A percentile compares a stretch with the other conserved stretches of the same genome.
Evolutionary conservation across 805 yeast genomes (phyloP).

Genomic region (Wickerhamiella shivajii): DNA sequence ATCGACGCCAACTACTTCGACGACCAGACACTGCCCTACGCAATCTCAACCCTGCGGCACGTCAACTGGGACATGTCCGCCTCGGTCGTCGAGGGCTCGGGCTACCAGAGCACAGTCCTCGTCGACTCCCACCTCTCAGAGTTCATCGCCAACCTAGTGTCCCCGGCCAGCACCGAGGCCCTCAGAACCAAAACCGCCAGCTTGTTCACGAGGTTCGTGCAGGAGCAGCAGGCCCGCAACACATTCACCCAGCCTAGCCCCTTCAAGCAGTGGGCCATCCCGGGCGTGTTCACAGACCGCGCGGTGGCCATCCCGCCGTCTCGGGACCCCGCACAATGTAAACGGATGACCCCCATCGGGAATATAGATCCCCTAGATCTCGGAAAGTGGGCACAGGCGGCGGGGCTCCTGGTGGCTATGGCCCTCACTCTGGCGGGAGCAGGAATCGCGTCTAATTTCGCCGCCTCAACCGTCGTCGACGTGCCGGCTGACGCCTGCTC

Average conservation of each 20-base stretch:
- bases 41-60: slow-evolving; percentile 1
- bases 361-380: slow-evolving; percentile 18
- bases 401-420: slow-evolving; percentile 5
- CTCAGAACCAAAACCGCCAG: slow-evolving; percentile 4
- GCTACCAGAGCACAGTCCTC: slow-evolving; percentile 11
- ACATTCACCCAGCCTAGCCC: slow-evolving; percentile 5
- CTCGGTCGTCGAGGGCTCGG: slow-evolving; percentile 11
- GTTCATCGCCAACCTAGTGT: slow-evolving; percentile 6
- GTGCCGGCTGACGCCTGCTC: too few species aligned
- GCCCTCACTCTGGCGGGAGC: slow-evolving; percentile 5
- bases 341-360: slow-evolving; percentile 14
- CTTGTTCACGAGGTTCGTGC: slow-evolving; percentile 7
- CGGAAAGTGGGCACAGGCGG: slow-evolving; percentile 10
- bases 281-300: too few species aligned
- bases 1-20: slow-evolving; percentile 4
- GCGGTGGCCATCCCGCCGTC: slow-evolving; percentile 7
- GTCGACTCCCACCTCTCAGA: slow-evolving; percentile 9
- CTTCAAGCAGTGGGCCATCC: too few species aligned
- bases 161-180: slow-evolving; percentile 2
- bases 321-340: slow-evolving; percentile 3
- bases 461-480: too few species aligned
- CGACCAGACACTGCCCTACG: slow-evolving; percentile 5
- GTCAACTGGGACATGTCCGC: slow-evolving; percentile 14
- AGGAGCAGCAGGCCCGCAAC: slow-evolving; percentile 3
- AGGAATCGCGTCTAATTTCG: slow-evolving; percentile 3